Evolutionary conservation across 208 protist species (phyloP).

Genomic region (Sergeia podlipaevii): DNA sequence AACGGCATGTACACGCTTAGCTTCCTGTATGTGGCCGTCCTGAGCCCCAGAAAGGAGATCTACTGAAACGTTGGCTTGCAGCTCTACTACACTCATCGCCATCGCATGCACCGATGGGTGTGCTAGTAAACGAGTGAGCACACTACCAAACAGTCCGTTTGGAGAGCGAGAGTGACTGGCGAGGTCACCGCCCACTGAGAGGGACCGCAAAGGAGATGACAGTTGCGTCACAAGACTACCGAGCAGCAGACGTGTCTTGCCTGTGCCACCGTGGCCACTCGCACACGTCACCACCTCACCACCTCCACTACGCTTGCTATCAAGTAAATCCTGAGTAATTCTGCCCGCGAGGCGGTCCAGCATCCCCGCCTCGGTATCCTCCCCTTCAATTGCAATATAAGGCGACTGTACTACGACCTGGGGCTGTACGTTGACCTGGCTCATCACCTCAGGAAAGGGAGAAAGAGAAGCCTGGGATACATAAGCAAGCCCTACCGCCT

Average conservation of each 20-base stretch:
- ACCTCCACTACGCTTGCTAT: not conserved
- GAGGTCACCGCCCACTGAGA: too few relatives aligned
- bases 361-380: too few relatives aligned
- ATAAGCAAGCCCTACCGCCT: too few relatives aligned
- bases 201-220: too few relatives aligned
- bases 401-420: too few relatives aligned
- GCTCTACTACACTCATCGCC: constrained; percentile 16
- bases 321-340: too few relatives aligned
- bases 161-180: too few relatives aligned
- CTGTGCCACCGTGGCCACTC: constrained; percentile 6
- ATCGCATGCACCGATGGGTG: not conserved
- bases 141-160: constrained; percentile 3
- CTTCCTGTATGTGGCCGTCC: not conserved
- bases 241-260: constrained; percentile 11
- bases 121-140: not conserved
- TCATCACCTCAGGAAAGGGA: too few relatives aligned
- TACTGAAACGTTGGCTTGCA: not conserved
- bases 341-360: too few relatives aligned
- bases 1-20: not conserved
- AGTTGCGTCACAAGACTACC: not conserved
- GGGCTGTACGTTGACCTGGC: too few relatives aligned
- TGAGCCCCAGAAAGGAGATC: constrained; percentile 10
- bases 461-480: too few relatives aligned
- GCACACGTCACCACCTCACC: constrained; percentile 14
- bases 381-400: too few relatives aligned